Evolutionary conservation across 768 basidiomycete species (phyloP), one percentile per base, ranked within the genome.

Genomic region (Boletus reticulatus): DNA sequence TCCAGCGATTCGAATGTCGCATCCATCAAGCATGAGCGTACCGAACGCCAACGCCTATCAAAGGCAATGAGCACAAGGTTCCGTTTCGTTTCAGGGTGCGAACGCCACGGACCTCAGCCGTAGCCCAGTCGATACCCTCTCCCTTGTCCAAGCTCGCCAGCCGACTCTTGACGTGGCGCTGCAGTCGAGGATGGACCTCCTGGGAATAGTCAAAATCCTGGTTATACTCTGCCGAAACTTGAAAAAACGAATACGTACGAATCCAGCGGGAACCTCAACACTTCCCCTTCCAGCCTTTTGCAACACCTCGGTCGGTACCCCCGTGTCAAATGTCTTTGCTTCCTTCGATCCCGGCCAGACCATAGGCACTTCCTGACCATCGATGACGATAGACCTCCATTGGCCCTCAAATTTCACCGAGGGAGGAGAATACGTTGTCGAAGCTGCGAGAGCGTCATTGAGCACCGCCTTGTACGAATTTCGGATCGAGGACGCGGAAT

Each of bases 1-100:
- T 8, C 94, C 94, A 2, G 92, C 94, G 32, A 97, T 91, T 16
- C 94, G 83, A 10, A 97, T 80, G 65, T 95, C 89, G 58, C 77
- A 84, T 2, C 92, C 92, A 50, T 92, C 88, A 3, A 83, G 73
- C 84, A 96, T 82, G 34, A 96, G 77, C 2, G 91, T 84, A 0
- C 94, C 94, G 63, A 94, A 92, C 0, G 94, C 94, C 70, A 97
- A 71, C 0, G 92, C 89, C 89, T 91, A 52, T 37, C 43, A 7
- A 39, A 11, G 3, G 11, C 44, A 13, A n/a, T 47, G 20, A 16
- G 3, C 10, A 43, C 43, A 19, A 10, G 8, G 24, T 43, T n/a
- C 8, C 4, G 17, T 27, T 8, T 39, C 10, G 1, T 22, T 37
- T 8, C 13, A 24, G 43, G 4, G 9, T 45, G 1, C 5, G 13